Evolutionary conservation across 2,329 filamentous ascomycete genomes (phyloP).

Genomic region (Colletotrichum musicola): DNA sequence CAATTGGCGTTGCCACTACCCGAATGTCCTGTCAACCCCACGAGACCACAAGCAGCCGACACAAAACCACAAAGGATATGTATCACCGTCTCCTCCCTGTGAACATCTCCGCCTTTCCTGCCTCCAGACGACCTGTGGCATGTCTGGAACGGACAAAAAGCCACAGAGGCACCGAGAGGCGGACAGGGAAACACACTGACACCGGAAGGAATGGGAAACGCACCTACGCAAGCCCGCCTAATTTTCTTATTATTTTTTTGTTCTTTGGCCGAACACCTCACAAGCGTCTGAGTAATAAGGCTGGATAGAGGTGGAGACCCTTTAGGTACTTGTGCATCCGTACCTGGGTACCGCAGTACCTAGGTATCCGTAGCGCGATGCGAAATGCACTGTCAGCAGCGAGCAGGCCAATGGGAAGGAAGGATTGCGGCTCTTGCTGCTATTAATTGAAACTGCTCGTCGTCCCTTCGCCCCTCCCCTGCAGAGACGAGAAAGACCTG

Average conservation of each 20-base stretch:
- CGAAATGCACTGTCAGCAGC: constrained; percentile 20
- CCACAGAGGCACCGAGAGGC: background rate
- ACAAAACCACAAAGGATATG: background rate
- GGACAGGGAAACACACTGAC: background rate
- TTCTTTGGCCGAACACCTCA: background rate
- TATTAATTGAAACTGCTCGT: constrained; percentile 31
- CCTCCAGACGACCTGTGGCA: background rate
- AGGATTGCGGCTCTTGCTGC: constrained; percentile 17
- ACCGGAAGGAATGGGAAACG: constrained; percentile 16
- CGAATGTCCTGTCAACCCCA: background rate
- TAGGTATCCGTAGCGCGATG: background rate
- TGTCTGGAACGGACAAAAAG: background rate
- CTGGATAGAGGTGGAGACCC: constrained; percentile 25
- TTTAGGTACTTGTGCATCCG: background rate
- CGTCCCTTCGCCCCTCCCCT: constrained; percentile 17
- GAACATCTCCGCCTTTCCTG: background rate
- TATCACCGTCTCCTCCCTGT: background rate
- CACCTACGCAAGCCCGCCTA: background rate
- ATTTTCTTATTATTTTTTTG: background rate
- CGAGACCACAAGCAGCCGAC: background rate
- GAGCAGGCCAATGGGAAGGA: constrained; percentile 26
- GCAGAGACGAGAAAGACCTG: constrained; percentile 6
- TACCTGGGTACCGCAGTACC: background rate
- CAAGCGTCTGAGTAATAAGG: constrained; percentile 22
- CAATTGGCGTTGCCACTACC: constrained; percentile 12